phyloP scores from a whole-genome alignment of 2,329 filamentous ascomycete genomes.

The Ilyonectria mors-panacis region DNA sequence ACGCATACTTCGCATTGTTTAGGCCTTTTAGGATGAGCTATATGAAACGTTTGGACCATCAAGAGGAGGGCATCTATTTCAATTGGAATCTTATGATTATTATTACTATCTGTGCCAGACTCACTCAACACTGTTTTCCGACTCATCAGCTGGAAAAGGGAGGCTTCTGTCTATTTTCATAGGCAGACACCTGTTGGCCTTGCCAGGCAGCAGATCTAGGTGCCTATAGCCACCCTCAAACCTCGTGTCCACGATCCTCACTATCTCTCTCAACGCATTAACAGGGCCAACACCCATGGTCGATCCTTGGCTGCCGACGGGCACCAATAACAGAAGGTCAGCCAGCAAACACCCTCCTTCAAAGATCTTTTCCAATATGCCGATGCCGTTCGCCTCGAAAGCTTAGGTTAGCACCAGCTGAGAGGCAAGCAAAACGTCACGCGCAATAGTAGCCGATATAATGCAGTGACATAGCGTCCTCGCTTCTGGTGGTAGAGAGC shows the following conservation, averaged over 20 bases:
- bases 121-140: neutral
- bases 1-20: too few species aligned
- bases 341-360: constrained; percentile 53
- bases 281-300: constrained; percentile 31
- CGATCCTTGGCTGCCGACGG: neutral
- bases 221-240: constrained; percentile 29
- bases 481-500: constrained; percentile 25
- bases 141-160: neutral
- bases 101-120: neutral
- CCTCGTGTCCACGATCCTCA: constrained; percentile 22
- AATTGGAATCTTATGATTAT: too few species aligned
- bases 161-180: constrained; percentile 17
- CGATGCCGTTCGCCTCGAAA: constrained; percentile 52
- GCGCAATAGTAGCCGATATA: constrained; percentile 47
- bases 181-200: constrained; percentile 23
- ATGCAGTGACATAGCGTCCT: constrained; percentile 46
- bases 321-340: constrained; percentile 32
- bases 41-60: too few species aligned
- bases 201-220: constrained; percentile 28
- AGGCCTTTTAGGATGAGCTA: too few species aligned
- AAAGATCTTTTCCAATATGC: constrained; percentile 53
- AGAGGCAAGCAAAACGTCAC: constrained; percentile 44
- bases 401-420: constrained; percentile 43
- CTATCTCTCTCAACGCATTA: constrained; percentile 33
- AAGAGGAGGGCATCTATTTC: too few species aligned